Evolutionary conservation across 2,329 filamentous ascomycete species (phyloP), one percentile per base, ranked within the genome.

Genomic region (Colletotrichum costaricense): DNA sequence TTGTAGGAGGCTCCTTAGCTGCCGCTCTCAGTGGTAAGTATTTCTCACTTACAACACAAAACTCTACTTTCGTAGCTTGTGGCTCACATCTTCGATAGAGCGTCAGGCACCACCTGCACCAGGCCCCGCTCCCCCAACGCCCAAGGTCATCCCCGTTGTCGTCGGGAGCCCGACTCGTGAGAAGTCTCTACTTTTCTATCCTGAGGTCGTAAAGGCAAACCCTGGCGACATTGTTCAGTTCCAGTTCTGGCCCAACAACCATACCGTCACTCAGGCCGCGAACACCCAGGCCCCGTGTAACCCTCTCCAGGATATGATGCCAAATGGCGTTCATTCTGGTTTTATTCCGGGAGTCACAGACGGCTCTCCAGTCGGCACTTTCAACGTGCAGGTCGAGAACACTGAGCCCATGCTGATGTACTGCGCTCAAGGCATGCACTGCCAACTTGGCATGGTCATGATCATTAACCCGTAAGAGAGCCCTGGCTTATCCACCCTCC

Each of bases 91-190:
- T 8, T 26, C 16, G 24, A 19, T 12, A 73, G 70, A 73, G 55
- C 70, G 70, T 24, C 70, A 73, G 49, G 62, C 70, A 26, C 12
- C 66, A 28, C 66, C 69, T 2, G 38, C 69, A 11, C 69, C 67
- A 9, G 69, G 30, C 33, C 49, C 59, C 16, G 38, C 66, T 12
- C 69, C 70, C 22, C 70, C 70, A 6, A 66, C 60, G 8, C 70
- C 70, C 7, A 73, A 78, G 59, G 70, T 73, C 22, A 70, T 73
- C 28, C 67, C 70, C 69, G 89, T 95, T 67, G 88, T 89, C 74
- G 93, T 95, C 67, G 89, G 89, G 74, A 73, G 70, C 24, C 82
- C 86, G 74, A 89, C 88, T 78, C 85, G 87, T 76, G 84, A 84
- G 63, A 73, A 73, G 49, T 73, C 70, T 11, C 83, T 93, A 67